A percentile compares a stretch with the other conserved stretches of the same genome.
Conservation (phyloP, 306 rosid genomes). For the Castanopsis chinensis region DNA sequence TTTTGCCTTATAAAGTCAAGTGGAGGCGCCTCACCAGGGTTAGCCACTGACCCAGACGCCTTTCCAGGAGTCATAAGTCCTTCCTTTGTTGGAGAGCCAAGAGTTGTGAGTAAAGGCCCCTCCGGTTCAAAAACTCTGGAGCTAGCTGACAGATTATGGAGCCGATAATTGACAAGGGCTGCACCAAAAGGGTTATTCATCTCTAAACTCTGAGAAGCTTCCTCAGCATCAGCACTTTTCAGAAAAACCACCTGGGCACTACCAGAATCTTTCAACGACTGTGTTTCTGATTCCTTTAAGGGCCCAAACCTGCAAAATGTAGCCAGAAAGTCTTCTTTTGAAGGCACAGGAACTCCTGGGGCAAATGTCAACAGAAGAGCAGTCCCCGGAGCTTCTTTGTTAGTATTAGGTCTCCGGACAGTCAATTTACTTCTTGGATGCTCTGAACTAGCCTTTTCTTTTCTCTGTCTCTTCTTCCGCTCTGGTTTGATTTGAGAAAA, state of each 20-base stretch:
- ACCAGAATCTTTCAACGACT: slow-evolving; percentile 36
- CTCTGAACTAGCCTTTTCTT: slow-evolving; percentile 24
- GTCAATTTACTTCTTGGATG: slow-evolving; percentile 23
- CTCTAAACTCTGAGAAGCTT: slow-evolving; percentile 56
- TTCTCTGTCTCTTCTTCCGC: slow-evolving; percentile 38
- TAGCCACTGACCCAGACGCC: slow-evolving; percentile 22
- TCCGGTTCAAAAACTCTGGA: slow-evolving; percentile 19
- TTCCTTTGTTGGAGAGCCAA: slow-evolving; percentile 14
- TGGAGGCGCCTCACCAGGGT: slow-evolving; percentile 39
- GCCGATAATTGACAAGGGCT: slow-evolving; percentile 48
- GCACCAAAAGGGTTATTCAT: slow-evolving; percentile 54
- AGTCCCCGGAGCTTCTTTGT: slow-evolving; percentile 42
- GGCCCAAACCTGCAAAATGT: slow-evolving; percentile 77
- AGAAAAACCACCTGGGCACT: slow-evolving; percentile 64
- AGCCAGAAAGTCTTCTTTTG: slow-evolving; percentile 58
- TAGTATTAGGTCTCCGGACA: slow-evolving; percentile 27
- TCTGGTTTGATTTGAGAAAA: slow-evolving; percentile 33
- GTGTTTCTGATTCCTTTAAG: slow-evolving; percentile 61
- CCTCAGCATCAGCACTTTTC: slow-evolving; percentile 53
- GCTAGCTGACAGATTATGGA: slow-evolving; percentile 39
- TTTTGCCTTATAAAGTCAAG: slow-evolving; percentile 58
- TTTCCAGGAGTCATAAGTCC: slow-evolving; percentile 12
- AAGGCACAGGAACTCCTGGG: slow-evolving; percentile 56
- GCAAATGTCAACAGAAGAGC: slow-evolving; percentile 65
- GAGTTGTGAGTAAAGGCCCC: not conserved